A percentile compares a stretch with the other conserved stretches of the same genome.
Conservation (phyloP, 2,329 filamentous ascomycete genomes). For the Cladosporium austrohemisphaericum region DNA sequence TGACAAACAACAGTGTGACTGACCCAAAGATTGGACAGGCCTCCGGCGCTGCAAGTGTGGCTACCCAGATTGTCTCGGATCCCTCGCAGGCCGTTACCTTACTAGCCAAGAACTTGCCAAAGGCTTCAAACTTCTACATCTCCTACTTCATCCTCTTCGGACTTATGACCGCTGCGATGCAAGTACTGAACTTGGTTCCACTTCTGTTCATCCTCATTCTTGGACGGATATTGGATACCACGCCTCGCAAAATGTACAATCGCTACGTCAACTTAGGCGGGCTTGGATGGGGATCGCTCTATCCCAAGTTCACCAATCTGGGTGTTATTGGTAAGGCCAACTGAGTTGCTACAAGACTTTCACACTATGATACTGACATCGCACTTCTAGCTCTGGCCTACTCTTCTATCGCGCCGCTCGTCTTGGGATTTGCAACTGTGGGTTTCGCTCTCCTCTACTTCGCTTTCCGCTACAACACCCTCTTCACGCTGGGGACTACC, state of each 20-base stretch:
- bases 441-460: slow-evolving; percentile 44
- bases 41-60: slow-evolving; percentile 31
- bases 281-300: slow-evolving; percentile 42
- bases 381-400: slow-evolving; percentile 41
- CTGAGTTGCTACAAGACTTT: too few species aligned
- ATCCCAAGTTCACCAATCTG: slow-evolving; percentile 42
- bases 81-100: slow-evolving; percentile 27
- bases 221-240: slow-evolving; percentile 35
- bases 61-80: slow-evolving; percentile 29
- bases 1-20: too few species aligned
- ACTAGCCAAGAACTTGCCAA: slow-evolving; percentile 33
- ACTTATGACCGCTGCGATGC: slow-evolving; percentile 25
- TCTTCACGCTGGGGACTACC: slow-evolving; percentile 44
- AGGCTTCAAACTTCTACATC: slow-evolving; percentile 37
- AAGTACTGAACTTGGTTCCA: slow-evolving; percentile 28
- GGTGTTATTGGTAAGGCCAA: slow-evolving; percentile 30
- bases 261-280: slow-evolving; percentile 39
- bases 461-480: slow-evolving; percentile 47
- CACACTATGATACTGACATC: neutral
- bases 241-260: slow-evolving; percentile 43
- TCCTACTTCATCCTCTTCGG: slow-evolving; percentile 36
- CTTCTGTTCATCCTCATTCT: slow-evolving; percentile 30
- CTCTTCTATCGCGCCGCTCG: slow-evolving; percentile 44
- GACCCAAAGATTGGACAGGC: too few species aligned
- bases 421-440: slow-evolving; percentile 43